Base-by-base conservation (phyloP, 371 early-diverging fungal genomes). In the Apophysomyces variabilis region DNA sequence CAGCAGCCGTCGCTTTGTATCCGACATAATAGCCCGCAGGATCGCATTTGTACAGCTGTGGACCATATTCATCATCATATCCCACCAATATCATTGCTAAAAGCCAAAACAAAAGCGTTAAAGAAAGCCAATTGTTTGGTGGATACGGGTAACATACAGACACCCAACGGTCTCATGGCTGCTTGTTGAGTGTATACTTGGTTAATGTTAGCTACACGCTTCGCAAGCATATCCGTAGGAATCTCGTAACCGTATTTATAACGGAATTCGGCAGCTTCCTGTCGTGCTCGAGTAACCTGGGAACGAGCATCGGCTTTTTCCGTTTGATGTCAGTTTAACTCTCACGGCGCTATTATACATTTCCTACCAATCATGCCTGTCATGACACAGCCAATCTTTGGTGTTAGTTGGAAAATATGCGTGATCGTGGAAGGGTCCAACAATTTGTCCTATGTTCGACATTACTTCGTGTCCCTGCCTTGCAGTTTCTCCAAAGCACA, bases 171-270 rank as follows among this genome's bases (percentile, higher is more conserved):
- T 72, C 99, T 85, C 97, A 98, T 98, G 65, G 96, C 96, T 41
- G 99, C 99, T 71, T 98, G 96, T 75, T 99, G 99, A 58, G 99
- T 99, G 78, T 95, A 97, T 39, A 99, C 96, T 87, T 99, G 99
- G 76, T 97, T 98, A 72, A 97, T 90, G 77, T 93, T 96, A 60
- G 99, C 99, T 68, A 99, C 90, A 64, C 97, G 92, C 79, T 97
- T 96, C 56, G 98, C 98, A 65, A 99, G 88, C 91, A 96, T 89
- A 74, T 99, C 98, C 9, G 93, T 87, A 36, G 98, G 92, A 57
- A 99, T 98, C 65, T 97, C 96, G 76, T 99, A 98, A 37, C 99
- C 99, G 78, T 90, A 95, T 83, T 99, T 98, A 87, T 99, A 98
- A 41, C 93, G 90, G 86, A 93, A 99, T 73, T 98, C 97, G 43